Evolutionary conservation across 805 yeast genomes (phyloP), one percentile per base, ranked within the genome.

Genomic region (Limtongia smithiae): DNA sequence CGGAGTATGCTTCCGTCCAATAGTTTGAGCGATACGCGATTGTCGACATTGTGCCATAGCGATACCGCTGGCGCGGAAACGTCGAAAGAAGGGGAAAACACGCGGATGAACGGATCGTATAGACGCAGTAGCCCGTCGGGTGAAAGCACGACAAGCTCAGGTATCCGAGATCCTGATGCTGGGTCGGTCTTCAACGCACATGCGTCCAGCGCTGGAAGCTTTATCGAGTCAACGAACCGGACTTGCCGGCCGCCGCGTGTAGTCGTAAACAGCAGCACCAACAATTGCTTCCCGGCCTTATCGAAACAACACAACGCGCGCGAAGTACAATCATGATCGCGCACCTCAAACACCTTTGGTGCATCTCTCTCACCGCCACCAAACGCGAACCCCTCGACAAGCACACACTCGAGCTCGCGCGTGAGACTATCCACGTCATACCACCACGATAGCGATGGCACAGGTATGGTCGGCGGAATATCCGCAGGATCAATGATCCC

Each of bases 81-180:
- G 6, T 37, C 38, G 9, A 48, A 4, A 12, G 15, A 30, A 0
- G 69, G 62, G 0, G 84, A 72, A 7, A 63, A 59, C 0, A 80
- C 55, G 17, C 75, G 75, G n/a, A 79, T 66, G 48, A 81, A 78
- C 1, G 88, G 87, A 55, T 82, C 77, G 18, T 76, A 68, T 3
- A 84, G 56, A 18, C 64, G 67, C 27, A 79, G 30, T 3, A 34
- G 22, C 8, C 53, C 52, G 28, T 56, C 53, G 4, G 39, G 21
- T 6, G 35, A 33, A 1, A 56, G 46, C 2, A 59, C 25, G 6
- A 57, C 25, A 3, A 60, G 21, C 18, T 39, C 20, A 5, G 46
- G 33, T 9, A 17, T 49, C 15, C 49, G 11, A 9, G 42, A 11
- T 4, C 15, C 17, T 21, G 40, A 4, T 71, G 69, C 0, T 60